Conservation (phyloP, 2,329 filamentous ascomycete genomes). For the Monosporascus sp. region DNA sequence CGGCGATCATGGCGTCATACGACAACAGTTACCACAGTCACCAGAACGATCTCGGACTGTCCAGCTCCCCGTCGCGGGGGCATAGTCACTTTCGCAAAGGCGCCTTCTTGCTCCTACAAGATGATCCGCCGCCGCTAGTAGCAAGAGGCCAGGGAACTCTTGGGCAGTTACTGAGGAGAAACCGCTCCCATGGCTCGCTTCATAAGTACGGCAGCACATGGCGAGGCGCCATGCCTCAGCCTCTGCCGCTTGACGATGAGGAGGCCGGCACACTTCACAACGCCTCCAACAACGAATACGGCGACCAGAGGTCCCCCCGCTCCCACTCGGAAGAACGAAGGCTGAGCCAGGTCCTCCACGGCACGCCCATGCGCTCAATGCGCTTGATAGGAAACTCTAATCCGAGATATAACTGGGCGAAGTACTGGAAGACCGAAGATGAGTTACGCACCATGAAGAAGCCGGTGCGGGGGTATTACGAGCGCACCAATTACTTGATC, state of each 20-base stretch:
- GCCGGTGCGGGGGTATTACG: conserved; percentile 79
- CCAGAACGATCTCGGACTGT: conserved; percentile 9
- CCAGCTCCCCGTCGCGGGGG: conserved; percentile 15
- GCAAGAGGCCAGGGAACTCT: conserved; percentile 21
- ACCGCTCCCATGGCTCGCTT: conserved; percentile 21
- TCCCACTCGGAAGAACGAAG: conserved; percentile 51
- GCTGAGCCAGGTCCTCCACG: conserved; percentile 52
- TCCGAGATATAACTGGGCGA: conserved; percentile 78
- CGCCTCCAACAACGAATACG: not conserved
- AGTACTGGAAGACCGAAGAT: conserved; percentile 77
- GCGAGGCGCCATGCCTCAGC: conserved; percentile 12
- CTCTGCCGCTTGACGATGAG: conserved; percentile 15
- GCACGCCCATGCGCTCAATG: conserved; percentile 75
- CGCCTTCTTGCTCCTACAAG: conserved; percentile 15
- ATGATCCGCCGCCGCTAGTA: conserved; percentile 18
- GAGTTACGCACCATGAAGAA: conserved; percentile 67
- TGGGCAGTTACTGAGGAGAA: conserved; percentile 20
- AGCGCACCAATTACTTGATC: conserved; percentile 81
- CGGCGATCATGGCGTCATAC: conserved; percentile 8
- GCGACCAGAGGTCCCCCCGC: conserved; percentile 8
- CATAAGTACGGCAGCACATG: conserved; percentile 24
- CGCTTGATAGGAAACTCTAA: conserved; percentile 85
- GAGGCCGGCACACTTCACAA: conserved; percentile 5
- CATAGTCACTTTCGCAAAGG: conserved; percentile 8
- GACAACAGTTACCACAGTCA: conserved; percentile 3